These are phyloP conservation scores for Apiotrichum siamense DNA, from an alignment of 1,284 basidiomycete genomes.

Conservation along the genomic window DNA sequence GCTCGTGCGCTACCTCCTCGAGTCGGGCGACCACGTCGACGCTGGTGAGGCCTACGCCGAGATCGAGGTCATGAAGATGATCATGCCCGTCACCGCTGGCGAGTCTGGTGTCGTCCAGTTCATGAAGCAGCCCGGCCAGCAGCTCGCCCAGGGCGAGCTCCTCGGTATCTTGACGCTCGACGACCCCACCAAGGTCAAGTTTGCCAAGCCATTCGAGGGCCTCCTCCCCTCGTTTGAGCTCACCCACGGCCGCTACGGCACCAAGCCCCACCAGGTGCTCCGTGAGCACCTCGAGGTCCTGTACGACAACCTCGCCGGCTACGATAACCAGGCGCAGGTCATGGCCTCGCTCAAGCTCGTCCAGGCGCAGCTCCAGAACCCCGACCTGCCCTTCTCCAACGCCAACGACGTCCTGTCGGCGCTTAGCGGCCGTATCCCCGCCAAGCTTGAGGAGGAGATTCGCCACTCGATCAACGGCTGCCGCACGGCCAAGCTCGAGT, in stretches of 20 bases:
- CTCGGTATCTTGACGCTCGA: conserved; percentile 95
- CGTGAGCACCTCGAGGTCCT: conserved; percentile 70
- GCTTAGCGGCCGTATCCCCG: conserved; percentile 87
- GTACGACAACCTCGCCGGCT: conserved; percentile 89
- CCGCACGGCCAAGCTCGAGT: conserved; percentile 69
- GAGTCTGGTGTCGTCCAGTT: conserved; percentile 95
- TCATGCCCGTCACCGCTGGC: conserved; percentile 92
- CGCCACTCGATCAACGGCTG: conserved; percentile 71
- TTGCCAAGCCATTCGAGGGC: conserved; percentile 96
- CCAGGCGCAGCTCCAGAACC: conserved; percentile 54
- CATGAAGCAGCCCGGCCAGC: conserved; percentile 96
- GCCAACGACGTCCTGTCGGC: conserved; percentile 77
- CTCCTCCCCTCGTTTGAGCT: conserved; percentile 79
- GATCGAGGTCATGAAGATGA: conserved; percentile 99
- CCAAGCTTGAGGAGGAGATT: conserved; percentile 81
- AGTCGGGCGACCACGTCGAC: conserved; percentile 93
- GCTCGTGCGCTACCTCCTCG: conserved; percentile 88
- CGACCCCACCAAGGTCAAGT: conserved; percentile 93
- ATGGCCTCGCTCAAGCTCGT: conserved; percentile 40
- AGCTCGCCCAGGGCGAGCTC: conserved; percentile 94
- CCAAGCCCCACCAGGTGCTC: conserved; percentile 85
- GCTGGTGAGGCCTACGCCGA: conserved; percentile 97
- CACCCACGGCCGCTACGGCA: conserved; percentile 73
- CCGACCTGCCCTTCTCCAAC: conserved; percentile 86
- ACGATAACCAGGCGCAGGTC: conserved; percentile 68